These are phyloP conservation scores for Trichomonas tenax DNA, from an alignment of 208 protist genomes.

Conservation along the genomic window DNA sequence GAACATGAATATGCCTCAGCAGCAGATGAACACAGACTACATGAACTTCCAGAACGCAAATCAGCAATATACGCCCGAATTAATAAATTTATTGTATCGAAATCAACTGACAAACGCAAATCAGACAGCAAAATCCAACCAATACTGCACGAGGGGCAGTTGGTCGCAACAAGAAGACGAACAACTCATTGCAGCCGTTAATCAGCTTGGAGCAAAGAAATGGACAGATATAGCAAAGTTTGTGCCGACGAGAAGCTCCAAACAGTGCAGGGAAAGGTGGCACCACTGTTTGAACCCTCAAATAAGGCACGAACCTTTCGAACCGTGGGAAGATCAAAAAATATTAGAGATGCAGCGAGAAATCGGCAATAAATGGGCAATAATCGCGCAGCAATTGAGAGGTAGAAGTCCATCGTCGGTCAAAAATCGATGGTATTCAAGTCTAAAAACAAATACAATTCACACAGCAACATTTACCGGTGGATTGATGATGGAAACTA, in stretches of 20 bases:
- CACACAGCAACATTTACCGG: neutral
- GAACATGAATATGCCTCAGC: neutral
- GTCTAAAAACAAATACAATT: neutral
- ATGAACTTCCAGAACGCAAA: neutral
- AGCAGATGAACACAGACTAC: neutral
- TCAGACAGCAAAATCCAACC: neutral
- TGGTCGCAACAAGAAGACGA: constrained; percentile 4
- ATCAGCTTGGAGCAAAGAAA: neutral
- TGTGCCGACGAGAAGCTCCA: neutral
- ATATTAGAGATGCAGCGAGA: neutral
- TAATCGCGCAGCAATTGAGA: neutral
- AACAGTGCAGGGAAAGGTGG: neutral
- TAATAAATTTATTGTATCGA: neutral
- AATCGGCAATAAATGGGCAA: neutral
- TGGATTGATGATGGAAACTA: neutral
- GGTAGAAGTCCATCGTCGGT: neutral
- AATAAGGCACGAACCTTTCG: neutral
- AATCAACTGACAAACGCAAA: neutral
- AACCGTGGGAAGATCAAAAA: neutral
- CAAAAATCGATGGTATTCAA: constrained; percentile 11
- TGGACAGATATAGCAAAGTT: neutral
- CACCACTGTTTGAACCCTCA: neutral
- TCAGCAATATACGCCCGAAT: neutral
- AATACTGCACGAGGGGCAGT: neutral
- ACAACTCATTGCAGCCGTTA: neutral